These are phyloP conservation scores for Oryza officinalis DNA, from an alignment of 176 grass and related monocot genomes.

Conservation along the genomic window DNA sequence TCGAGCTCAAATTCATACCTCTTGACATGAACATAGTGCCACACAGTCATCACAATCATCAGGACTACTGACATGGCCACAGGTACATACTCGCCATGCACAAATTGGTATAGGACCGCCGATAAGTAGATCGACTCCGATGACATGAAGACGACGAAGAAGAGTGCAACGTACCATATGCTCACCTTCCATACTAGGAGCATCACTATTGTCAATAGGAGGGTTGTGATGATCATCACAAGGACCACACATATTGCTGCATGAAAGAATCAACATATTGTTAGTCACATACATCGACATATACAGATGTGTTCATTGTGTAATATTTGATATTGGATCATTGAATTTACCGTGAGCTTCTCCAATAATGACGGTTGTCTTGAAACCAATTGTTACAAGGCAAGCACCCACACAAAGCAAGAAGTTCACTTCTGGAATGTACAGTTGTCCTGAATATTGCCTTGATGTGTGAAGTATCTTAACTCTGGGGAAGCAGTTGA, in stretches of 20 bases:
- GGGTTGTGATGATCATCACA: constrained; percentile 51
- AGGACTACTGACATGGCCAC: constrained; percentile 36
- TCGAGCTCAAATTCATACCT: constrained; percentile 44
- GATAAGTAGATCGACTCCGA: constrained; percentile 44
- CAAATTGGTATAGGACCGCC: constrained; percentile 46
- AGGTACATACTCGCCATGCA: constrained; percentile 40
- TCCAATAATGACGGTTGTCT: constrained; percentile 45
- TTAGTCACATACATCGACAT: not conserved
- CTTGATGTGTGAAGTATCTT: constrained; percentile 52
- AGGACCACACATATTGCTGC: constrained; percentile 54
- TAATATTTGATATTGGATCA: not conserved
- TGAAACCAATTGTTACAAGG: constrained; percentile 41
- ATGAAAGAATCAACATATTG: not conserved
- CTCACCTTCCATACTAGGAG: constrained; percentile 49
- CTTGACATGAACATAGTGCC: constrained; percentile 51
- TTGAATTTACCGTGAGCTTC: constrained; percentile 51
- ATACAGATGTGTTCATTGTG: not conserved
- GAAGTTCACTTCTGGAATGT: constrained; percentile 56
- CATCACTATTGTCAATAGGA: constrained; percentile 55
- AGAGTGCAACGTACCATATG: constrained; percentile 28
- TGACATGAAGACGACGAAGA: constrained; percentile 29
- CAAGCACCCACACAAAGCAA: constrained; percentile 38
- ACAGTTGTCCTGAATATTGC: constrained; percentile 54
- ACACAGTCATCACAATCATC: constrained; percentile 46
- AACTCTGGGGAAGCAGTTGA: constrained; percentile 53